phyloP scores from a whole-genome alignment of 345 rosid genomes.

The Rhizophora mangle region DNA sequence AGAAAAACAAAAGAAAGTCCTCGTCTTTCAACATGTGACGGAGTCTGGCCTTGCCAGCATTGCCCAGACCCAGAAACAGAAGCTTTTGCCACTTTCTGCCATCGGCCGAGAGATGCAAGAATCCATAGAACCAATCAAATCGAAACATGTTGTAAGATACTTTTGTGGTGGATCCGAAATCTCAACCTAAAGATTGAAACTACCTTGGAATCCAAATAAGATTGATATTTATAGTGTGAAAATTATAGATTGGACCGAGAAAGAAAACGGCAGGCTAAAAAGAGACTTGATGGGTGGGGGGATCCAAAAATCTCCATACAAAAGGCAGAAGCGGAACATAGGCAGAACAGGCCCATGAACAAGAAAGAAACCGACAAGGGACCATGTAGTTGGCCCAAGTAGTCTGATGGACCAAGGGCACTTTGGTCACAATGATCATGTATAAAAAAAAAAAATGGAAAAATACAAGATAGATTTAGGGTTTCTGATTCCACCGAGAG shows the following conservation, averaged over 20 bases:
- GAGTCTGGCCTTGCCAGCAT: slow-evolving; percentile 38
- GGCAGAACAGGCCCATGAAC: no score
- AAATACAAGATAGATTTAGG: not conserved
- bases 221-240: no score
- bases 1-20: slow-evolving; percentile 12
- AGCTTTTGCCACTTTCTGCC: slow-evolving; percentile 38
- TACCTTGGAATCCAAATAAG: not conserved
- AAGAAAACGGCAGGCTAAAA: no score
- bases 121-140: slow-evolving; percentile 37
- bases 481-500: no score
- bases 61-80: slow-evolving; percentile 33
- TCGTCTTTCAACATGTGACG: slow-evolving; percentile 40
- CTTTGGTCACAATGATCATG: not conserved
- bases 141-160: slow-evolving; percentile 21
- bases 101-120: slow-evolving; percentile 35
- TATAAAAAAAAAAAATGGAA: not conserved
- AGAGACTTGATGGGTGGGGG: no score
- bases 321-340: no score
- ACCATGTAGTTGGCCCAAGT: not conserved
- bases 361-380: no score
- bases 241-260: no score
- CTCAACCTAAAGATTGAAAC: not conserved
- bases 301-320: no score
- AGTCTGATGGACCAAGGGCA: not conserved
- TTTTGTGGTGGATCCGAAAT: not conserved